Percentiles rank a stretch among this genome's conserved stretches.
phyloP scores from a whole-genome alignment of 495 filamentous ascomycete species.

The Annulohypoxylon moriforme region DNA sequence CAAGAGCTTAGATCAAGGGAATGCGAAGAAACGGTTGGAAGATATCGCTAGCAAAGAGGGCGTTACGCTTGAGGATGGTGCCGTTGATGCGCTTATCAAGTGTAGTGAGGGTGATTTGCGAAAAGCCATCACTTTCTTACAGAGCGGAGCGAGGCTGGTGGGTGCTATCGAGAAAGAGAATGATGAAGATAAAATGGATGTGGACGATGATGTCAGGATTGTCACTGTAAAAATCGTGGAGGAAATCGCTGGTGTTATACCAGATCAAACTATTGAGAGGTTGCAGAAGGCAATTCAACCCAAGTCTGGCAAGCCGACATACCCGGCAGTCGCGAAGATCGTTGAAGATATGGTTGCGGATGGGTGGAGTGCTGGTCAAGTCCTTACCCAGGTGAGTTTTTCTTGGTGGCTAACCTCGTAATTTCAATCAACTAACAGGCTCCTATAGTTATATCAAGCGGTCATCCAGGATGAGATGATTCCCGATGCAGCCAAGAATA shows the following conservation, averaged over 20 bases:
- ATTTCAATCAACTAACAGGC: slow-evolving; percentile 19
- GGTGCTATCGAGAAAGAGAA: slow-evolving; percentile 64
- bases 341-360: slow-evolving; percentile 94
- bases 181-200: slow-evolving; percentile 64
- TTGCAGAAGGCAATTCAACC: slow-evolving; percentile 84
- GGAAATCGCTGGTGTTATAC: slow-evolving; percentile 96
- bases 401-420: background rate
- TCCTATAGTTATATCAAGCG: slow-evolving; percentile 78
- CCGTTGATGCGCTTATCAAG: slow-evolving; percentile 81
- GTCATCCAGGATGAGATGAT: slow-evolving; percentile 86
- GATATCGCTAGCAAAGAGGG: slow-evolving; percentile 84
- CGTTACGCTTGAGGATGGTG: slow-evolving; percentile 79
- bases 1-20: slow-evolving; percentile 89
- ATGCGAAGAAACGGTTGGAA: slow-evolving; percentile 77
- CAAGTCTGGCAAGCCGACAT: slow-evolving; percentile 69
- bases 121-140: slow-evolving; percentile 95
- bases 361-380: slow-evolving; percentile 96
- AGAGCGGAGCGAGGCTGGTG: slow-evolving; percentile 86
- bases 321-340: slow-evolving; percentile 77
- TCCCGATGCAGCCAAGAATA: slow-evolving; percentile 85
- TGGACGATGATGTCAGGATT: slow-evolving; percentile 63
- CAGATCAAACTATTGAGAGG: slow-evolving; percentile 73
- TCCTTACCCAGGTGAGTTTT: slow-evolving; percentile 76
- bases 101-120: slow-evolving; percentile 94
- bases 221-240: slow-evolving; percentile 85